Evolutionary conservation across 345 rosid species (phyloP).

Genomic region (Eucalyptus guilfoylei): DNA sequence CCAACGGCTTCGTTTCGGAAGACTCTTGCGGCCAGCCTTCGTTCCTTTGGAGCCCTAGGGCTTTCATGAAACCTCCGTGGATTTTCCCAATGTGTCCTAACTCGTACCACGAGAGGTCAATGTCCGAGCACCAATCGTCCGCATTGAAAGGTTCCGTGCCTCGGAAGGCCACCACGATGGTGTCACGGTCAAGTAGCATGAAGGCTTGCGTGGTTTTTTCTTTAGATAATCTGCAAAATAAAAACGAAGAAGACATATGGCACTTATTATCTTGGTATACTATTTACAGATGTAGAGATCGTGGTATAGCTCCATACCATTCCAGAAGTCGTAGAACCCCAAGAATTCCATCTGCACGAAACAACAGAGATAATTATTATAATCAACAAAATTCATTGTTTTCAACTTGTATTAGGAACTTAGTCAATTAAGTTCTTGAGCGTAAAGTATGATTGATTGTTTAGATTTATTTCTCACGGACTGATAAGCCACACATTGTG

Average conservation of each 20-base stretch:
- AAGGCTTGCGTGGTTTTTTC: conserved; percentile 15
- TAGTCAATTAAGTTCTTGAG: not conserved
- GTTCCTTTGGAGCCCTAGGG: conserved; percentile 28
- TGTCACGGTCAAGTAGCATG: conserved; percentile 13
- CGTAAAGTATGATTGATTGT: not conserved
- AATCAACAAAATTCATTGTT: too few species aligned
- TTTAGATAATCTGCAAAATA: conserved; percentile 11
- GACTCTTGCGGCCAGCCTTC: not conserved
- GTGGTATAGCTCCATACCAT: conserved; percentile 19
- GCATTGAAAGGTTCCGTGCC: conserved; percentile 31
- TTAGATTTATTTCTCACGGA: too few species aligned
- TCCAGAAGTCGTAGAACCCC: conserved; percentile 50
- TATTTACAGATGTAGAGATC: not conserved
- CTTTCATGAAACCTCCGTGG: conserved; percentile 59
- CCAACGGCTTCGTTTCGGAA: not conserved
- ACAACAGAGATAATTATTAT: not conserved
- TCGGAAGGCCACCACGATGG: conserved; percentile 27
- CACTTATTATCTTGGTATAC: not conserved
- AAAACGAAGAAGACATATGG: not conserved
- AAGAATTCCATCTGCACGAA: conserved; percentile 44
- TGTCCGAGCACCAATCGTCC: conserved; percentile 31
- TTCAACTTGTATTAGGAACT: not conserved
- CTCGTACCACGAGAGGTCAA: conserved; percentile 33
- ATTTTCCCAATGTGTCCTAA: conserved; percentile 20
- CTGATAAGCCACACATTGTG: not conserved